Conservation (phyloP, 768 basidiomycete genomes). For the Boletus subparvulus region DNA sequence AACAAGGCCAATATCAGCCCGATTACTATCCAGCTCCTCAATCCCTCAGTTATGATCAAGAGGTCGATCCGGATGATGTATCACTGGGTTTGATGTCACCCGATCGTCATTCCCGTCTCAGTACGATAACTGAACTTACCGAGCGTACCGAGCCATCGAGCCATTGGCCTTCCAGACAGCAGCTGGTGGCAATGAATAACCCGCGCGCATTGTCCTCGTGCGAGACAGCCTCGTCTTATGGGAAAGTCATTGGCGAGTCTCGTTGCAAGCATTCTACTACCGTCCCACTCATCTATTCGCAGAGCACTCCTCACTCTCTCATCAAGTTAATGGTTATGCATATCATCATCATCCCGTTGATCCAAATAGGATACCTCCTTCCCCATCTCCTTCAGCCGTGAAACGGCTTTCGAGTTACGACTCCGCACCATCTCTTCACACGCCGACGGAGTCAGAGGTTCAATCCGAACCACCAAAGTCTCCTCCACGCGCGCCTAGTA, state of each 20-base stretch:
- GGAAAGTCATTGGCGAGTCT: constrained; percentile 55
- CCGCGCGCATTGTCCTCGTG: constrained; percentile 38
- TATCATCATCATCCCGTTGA: constrained; percentile 34
- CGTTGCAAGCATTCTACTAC: neutral
- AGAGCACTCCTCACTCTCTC: constrained; percentile 18
- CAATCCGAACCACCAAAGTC: constrained; percentile 35
- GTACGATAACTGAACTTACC: constrained; percentile 66
- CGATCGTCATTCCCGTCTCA: constrained; percentile 42
- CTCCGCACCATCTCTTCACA: constrained; percentile 52
- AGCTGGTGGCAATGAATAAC: constrained; percentile 39
- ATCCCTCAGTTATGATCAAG: constrained; percentile 23
- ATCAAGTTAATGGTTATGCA: constrained; percentile 5
- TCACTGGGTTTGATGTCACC: constrained; percentile 36
- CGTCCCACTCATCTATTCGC: constrained; percentile 5
- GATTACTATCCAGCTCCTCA: constrained; percentile 28
- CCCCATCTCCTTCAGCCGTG: constrained; percentile 69
- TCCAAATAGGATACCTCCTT: constrained; percentile 61
- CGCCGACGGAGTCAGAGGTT: constrained; percentile 38
- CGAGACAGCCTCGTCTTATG: constrained; percentile 57
- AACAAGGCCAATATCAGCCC: constrained; percentile 46
- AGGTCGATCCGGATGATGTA: constrained; percentile 25
- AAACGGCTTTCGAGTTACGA: constrained; percentile 58
- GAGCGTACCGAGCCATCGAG: constrained; percentile 62
- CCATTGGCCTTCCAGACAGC: constrained; percentile 44
- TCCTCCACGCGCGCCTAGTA: constrained; percentile 43